Evolutionary conservation across 306 rosid species (phyloP).

Genomic region (Fragaria vesca): DNA sequence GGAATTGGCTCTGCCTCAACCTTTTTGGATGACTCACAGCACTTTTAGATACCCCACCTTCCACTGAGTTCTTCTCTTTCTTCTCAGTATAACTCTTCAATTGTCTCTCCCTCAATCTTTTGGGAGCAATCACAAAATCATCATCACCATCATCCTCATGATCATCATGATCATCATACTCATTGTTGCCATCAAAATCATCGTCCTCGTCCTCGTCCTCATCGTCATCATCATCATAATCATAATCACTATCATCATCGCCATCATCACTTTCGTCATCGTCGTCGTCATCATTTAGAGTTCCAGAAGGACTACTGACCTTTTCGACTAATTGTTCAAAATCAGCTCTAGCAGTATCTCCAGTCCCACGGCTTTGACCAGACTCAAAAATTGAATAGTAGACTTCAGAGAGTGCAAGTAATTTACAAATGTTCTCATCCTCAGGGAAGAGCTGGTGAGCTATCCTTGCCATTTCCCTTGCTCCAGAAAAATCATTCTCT

Average conservation of each 20-base stretch:
- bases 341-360: constrained; percentile 15
- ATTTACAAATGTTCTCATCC: constrained; percentile 57
- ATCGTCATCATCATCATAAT: neutral
- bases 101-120: constrained; percentile 33
- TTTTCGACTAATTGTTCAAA: constrained; percentile 32
- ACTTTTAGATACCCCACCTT: constrained; percentile 25
- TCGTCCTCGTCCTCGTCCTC: neutral
- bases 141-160: constrained; percentile 28
- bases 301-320: constrained; percentile 33
- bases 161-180: constrained; percentile 14
- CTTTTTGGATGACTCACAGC: constrained; percentile 14
- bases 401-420: constrained; percentile 66
- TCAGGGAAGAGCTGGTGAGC: constrained; percentile 67
- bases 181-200: neutral
- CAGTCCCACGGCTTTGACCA: constrained; percentile 30
- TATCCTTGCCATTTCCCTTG: constrained; percentile 55
- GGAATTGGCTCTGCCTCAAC: constrained; percentile 18
- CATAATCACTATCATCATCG: neutral
- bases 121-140: constrained; percentile 39
- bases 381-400: constrained; percentile 52
- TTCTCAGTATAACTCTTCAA: constrained; percentile 29
- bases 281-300: constrained; percentile 2
- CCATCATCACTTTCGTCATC: neutral
- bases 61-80: constrained; percentile 29
- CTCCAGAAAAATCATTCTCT: constrained; percentile 63